Evolutionary conservation across 345 rosid genomes (phyloP).

Genomic region (Citrus sinensis): DVS_A1.0 CM039162.1:30265001-30265500

Average conservation of each 20-base stretch:
- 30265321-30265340: too few relatives aligned
- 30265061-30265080: conserved; percentile 53
- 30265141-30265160: background rate
- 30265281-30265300: background rate
- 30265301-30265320: background rate
- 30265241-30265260: background rate
- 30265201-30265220: background rate
- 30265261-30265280: background rate
- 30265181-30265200: background rate
- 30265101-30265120: background rate
- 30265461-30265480: background rate
- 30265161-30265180: background rate
- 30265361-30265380: too few relatives aligned
- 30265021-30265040: conserved; percentile 54
- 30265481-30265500: background rate
- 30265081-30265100: background rate
- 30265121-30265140: background rate
- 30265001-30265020: conserved; percentile 30
- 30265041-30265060: conserved; percentile 60
- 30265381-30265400: background rate
- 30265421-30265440: too few relatives aligned
- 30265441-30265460: background rate
- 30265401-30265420: too few relatives aligned
- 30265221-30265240: too few relatives aligned
- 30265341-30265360: too few relatives aligned